Conservation (phyloP, 2,329 filamentous ascomycete genomes). For the Aureobasidium sp. region DNA sequence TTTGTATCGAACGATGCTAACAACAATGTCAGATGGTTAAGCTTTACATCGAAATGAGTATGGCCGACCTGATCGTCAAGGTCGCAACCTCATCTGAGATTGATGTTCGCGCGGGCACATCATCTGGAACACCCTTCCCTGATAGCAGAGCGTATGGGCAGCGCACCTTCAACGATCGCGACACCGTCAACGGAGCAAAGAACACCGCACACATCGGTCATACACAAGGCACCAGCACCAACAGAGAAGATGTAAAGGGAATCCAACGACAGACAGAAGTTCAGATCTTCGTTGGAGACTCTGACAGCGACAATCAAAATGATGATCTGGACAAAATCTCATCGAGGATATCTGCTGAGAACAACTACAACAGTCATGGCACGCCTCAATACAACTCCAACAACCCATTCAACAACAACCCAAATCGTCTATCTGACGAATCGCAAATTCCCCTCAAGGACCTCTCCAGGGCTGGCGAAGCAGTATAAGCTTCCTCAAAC, state of each 20-base stretch:
- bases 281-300: slow-evolving; percentile 12
- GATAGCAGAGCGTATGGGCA: neutral
- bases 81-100: slow-evolving; percentile 23
- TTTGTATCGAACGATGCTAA: neutral
- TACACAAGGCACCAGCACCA: neutral
- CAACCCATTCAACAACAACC: neutral
- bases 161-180: slow-evolving; percentile 7
- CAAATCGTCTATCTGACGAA: slow-evolving; percentile 1
- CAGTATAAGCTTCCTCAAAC: neutral
- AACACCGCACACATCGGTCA: slow-evolving; percentile 7
- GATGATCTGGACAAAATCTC: neutral
- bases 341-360: neutral
- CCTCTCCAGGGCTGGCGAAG: neutral
- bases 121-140: neutral
- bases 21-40: slow-evolving; percentile 37
- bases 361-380: neutral
- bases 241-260: slow-evolving; percentile 7
- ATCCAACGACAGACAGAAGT: slow-evolving; percentile 12
- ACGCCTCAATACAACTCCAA: neutral
- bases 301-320: slow-evolving; percentile 1
- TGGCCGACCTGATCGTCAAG: slow-evolving; percentile 44
- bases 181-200: neutral
- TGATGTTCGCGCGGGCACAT: neutral
- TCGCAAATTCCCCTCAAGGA: slow-evolving; percentile 14
- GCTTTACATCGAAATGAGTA: slow-evolving; percentile 46